Percentiles rank a stretch among this genome's conserved stretches.
These are phyloP conservation scores for Skeletonema costatum DNA, from an alignment of 108 stramenopile genomes.

Conservation along the genomic window DNA sequence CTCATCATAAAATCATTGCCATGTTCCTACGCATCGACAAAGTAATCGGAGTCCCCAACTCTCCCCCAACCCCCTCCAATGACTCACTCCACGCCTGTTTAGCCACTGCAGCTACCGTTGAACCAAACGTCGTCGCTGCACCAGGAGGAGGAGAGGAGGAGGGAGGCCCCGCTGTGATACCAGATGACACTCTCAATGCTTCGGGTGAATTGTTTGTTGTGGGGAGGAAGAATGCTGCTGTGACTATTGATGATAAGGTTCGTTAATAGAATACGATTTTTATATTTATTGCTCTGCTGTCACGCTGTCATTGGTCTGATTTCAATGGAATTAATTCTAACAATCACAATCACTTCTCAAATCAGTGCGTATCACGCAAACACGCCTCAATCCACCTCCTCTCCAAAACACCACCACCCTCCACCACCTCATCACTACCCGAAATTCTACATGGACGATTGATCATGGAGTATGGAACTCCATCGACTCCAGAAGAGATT, in stretches of 20 bases:
- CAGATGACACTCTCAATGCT: neutral
- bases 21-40: conserved; percentile 49
- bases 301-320: neutral
- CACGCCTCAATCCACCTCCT: conserved; percentile 41
- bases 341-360: neutral
- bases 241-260: conserved; percentile 35
- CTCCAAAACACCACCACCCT: conserved; percentile 2
- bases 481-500: conserved; percentile 29
- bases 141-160: neutral
- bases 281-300: neutral
- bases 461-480: conserved; percentile 36
- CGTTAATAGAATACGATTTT: neutral
- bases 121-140: too few relatives aligned
- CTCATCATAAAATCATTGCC: too few relatives aligned
- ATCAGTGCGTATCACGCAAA: conserved; percentile 40
- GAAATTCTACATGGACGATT: neutral
- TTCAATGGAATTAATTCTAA: neutral
- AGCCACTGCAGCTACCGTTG: conserved; percentile 13
- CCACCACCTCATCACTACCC: neutral
- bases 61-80: conserved; percentile 10
- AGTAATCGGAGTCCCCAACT: conserved; percentile 21
- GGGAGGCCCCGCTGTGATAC: neutral
- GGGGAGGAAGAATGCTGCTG: conserved; percentile 33
- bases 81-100: conserved; percentile 43
- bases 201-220: conserved; percentile 40